Evolutionary conservation across 1,284 basidiomycete genomes (phyloP).

Genomic region (Boletus sp.): DNA sequence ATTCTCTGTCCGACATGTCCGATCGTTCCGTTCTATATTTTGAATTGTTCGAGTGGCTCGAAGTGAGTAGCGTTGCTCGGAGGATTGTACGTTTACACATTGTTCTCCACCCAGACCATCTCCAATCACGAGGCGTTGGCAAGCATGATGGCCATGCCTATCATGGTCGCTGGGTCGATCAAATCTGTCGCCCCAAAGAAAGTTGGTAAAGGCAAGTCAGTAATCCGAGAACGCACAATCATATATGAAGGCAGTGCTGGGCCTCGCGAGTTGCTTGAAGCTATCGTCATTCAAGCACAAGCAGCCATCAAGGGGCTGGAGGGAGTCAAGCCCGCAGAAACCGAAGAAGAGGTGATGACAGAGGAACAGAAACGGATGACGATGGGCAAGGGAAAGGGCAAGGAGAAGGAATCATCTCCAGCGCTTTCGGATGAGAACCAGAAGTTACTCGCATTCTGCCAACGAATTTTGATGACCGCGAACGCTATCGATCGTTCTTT

Average conservation of each 20-base stretch:
- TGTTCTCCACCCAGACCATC: constrained; percentile 55
- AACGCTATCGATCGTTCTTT: constrained; percentile 81
- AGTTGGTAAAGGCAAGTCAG: constrained; percentile 39
- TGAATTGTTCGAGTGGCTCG: constrained; percentile 85
- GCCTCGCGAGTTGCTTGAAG: constrained; percentile 85
- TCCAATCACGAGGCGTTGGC: constrained; percentile 87
- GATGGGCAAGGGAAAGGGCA: constrained; percentile 50
- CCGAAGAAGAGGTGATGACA: constrained; percentile 60
- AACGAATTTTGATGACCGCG: constrained; percentile 74
- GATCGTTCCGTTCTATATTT: constrained; percentile 83
- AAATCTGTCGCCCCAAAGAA: constrained; percentile 58
- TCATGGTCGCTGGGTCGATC: constrained; percentile 76
- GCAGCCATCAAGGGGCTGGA: constrained; percentile 83
- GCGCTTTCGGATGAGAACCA: constrained; percentile 60
- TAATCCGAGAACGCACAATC: constrained; percentile 70
- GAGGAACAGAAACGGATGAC: constrained; percentile 83
- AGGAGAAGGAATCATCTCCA: constrained; percentile 49
- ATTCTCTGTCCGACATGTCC: constrained; percentile 89
- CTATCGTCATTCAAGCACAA: constrained; percentile 82
- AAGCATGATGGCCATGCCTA: constrained; percentile 94
- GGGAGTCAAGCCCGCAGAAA: constrained; percentile 50
- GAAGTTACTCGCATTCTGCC: constrained; percentile 66
- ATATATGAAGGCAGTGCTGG: constrained; percentile 85
- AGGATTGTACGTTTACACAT: constrained; percentile 4
- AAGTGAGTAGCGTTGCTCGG: constrained; percentile 47